phyloP scores from a whole-genome alignment of 2,329 filamentous ascomycete genomes.

The Trichoderma atroviride region DNA sequence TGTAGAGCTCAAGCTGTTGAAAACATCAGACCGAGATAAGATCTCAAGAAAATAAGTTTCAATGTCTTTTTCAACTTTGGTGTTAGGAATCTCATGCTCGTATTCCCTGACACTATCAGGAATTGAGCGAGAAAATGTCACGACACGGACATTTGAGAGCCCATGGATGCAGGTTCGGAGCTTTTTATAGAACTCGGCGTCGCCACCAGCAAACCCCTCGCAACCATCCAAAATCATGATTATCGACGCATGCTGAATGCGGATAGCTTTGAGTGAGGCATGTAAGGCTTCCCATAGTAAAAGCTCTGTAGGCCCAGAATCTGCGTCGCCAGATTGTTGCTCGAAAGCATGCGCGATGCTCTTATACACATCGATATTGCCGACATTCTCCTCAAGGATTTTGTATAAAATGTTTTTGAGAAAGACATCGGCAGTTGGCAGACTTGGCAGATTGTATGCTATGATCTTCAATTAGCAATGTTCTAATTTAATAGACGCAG shows the following conservation, averaged over 20 bases:
- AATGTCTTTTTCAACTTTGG: not conserved
- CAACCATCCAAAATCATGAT: constrained; percentile 44
- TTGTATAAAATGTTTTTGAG: not conserved
- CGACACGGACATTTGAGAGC: not conserved
- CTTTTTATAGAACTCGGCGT: not conserved
- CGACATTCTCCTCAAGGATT: not conserved
- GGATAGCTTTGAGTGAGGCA: constrained; percentile 38
- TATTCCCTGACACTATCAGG: not conserved
- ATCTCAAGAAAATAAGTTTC: not conserved
- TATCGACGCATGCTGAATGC: constrained; percentile 35
- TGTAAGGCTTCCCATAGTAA: constrained; percentile 36
- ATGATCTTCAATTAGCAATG: not conserved
- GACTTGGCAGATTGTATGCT: not conserved
- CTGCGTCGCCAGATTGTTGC: not conserved
- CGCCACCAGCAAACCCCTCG: constrained; percentile 38
- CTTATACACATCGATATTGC: not conserved
- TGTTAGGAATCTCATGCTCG: not conserved
- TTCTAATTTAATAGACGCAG: not conserved
- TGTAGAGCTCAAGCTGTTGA: not conserved
- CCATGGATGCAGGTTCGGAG: not conserved
- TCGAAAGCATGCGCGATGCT: not conserved
- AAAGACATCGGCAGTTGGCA: not conserved
- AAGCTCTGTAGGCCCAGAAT: not conserved
- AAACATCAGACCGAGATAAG: not conserved
- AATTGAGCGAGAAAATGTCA: not conserved